Evolutionary conservation across 192 early-diverging fungal genomes (phyloP).

Genomic region (Entomortierella lignicola): DNA sequence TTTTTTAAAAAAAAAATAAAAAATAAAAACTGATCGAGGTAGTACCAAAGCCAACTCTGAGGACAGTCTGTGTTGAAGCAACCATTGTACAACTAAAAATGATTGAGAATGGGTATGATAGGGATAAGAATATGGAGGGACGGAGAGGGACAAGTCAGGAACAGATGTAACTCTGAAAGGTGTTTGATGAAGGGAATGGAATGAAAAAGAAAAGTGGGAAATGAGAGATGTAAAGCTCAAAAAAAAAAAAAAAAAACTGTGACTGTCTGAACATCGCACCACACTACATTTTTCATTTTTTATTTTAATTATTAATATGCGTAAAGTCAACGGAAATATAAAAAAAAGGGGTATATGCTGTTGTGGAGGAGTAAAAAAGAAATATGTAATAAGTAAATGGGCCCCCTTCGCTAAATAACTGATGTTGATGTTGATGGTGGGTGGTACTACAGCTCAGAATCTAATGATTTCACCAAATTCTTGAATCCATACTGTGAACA

Average conservation of each 20-base stretch:
- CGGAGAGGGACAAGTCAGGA: not conserved
- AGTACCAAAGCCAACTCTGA: conserved; percentile 50
- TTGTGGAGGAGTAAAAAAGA: no score
- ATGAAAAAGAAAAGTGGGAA: not conserved
- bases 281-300: no score
- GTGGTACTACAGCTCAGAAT: conserved; percentile 1
- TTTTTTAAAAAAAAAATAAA: not conserved
- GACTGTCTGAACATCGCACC: no score
- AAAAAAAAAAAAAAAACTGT: no score
- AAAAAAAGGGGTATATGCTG: no score
- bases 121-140: not conserved
- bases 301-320: no score
- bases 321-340: no score
- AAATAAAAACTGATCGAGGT: not conserved
- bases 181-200: no score
- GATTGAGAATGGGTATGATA: not conserved
- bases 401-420: no score
- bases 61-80: conserved; percentile 36
- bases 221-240: not conserved
- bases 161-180: not conserved
- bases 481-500: conserved; percentile 63
- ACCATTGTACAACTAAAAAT: conserved; percentile 14
- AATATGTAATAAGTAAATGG: no score
- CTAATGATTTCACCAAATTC: conserved; percentile 29
- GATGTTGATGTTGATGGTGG: no score